Evolutionary conservation across 306 rosid genomes (phyloP).

Genomic region (Pterocarpus macrocarpus): DNA sequence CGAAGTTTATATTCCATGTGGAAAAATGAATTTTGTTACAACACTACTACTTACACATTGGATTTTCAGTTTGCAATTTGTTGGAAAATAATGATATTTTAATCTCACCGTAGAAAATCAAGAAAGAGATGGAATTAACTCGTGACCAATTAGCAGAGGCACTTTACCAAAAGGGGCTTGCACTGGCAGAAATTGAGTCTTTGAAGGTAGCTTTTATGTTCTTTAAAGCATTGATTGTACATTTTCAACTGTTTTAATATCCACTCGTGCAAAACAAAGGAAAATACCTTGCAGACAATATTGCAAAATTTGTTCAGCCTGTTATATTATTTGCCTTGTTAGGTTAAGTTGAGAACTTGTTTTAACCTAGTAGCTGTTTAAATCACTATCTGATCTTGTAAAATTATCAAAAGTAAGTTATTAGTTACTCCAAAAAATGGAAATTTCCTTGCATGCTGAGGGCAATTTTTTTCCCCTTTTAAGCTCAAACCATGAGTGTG

Average conservation of each 20-base stretch:
- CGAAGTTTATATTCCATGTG: background rate
- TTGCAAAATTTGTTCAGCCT: constrained; percentile 3
- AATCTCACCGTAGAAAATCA: constrained; percentile 62
- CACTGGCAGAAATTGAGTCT: constrained; percentile 73
- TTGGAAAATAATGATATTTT: constrained; percentile 33
- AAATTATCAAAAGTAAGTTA: background rate
- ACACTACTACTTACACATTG: background rate
- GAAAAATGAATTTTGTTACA: constrained; percentile 13
- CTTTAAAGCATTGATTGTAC: background rate
- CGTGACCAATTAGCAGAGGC: constrained; percentile 92
- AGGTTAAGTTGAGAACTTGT: constrained; percentile 4
- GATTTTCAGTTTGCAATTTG: constrained; percentile 28
- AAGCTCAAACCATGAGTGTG: constrained; percentile 9
- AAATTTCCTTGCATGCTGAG: constrained; percentile 28
- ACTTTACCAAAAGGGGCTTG: constrained; percentile 91
- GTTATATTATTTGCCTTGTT: background rate
- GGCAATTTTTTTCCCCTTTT: background rate
- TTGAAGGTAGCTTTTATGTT: constrained; percentile 65
- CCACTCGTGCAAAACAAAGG: background rate
- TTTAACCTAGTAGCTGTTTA: constrained; percentile 11
- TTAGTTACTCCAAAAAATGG: constrained; percentile 13
- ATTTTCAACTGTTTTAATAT: constrained; percentile 2
- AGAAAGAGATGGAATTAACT: constrained; percentile 84
- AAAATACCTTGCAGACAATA: constrained; percentile 24
- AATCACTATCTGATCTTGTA: constrained; percentile 15